Conservation (phyloP, 495 filamentous ascomycete species). For the Podospora pseudocomata region DNA sequence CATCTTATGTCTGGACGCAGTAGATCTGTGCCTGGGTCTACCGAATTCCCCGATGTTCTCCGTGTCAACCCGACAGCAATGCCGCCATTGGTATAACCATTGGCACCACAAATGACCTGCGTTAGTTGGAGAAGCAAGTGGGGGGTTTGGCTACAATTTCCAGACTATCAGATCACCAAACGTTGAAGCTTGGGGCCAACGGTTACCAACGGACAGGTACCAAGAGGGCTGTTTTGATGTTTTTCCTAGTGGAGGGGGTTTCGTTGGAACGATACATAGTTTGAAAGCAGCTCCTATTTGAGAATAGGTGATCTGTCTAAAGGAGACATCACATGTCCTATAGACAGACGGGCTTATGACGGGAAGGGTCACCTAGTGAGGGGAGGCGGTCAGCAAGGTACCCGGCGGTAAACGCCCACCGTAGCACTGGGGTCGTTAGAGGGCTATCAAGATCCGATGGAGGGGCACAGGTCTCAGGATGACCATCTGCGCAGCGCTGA, state of each 20-base stretch:
- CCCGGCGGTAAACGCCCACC: conserved; percentile 1
- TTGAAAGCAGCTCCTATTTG: not conserved
- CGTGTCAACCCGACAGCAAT: conserved; percentile 1
- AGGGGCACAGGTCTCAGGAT: not conserved
- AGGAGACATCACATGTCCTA: conserved; percentile 2
- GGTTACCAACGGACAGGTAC: not conserved
- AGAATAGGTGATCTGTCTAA: not conserved
- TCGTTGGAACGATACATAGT: not conserved
- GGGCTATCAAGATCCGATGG: not conserved
- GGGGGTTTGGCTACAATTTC: not conserved
- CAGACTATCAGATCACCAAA: not conserved
- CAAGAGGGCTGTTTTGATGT: not conserved
- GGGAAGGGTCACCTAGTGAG: not conserved
- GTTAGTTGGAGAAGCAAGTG: not conserved
- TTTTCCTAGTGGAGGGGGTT: not conserved
- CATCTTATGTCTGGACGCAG: not conserved
- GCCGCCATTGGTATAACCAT: not conserved
- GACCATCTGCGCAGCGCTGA: not conserved
- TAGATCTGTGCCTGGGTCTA: not conserved
- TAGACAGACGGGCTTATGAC: not conserved
- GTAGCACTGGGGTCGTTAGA: not conserved
- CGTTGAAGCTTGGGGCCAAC: not conserved
- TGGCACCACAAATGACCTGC: conserved; percentile 2
- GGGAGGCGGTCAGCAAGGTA: conserved; percentile 3
- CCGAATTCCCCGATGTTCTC: not conserved